A percentile compares a stretch with the other conserved stretches of the same genome.
phyloP scores from a whole-genome alignment of 306 rosid species.

The Calophaca sinica region DNA sequence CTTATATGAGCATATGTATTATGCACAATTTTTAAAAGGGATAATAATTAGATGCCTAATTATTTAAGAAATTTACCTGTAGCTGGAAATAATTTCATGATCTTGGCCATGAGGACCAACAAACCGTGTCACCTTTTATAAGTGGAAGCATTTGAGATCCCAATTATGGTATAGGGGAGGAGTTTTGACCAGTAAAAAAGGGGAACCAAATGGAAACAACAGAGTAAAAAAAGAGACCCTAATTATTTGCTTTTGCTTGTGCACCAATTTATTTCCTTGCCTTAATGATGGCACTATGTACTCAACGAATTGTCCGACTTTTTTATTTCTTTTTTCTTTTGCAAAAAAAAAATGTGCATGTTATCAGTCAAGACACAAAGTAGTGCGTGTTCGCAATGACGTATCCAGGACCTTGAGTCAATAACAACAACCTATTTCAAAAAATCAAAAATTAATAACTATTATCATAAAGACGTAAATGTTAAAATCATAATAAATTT shows the following conservation, averaged over 20 bases:
- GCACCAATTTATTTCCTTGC: slow-evolving; percentile 53
- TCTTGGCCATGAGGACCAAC: slow-evolving; percentile 25
- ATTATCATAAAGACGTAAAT: too few species aligned
- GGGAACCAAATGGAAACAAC: slow-evolving; percentile 43
- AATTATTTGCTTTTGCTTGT: slow-evolving; percentile 53
- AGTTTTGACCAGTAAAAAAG: slow-evolving; percentile 55
- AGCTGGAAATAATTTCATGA: slow-evolving; percentile 15
- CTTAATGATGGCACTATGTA: slow-evolving; percentile 47
- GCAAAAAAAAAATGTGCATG: neutral
- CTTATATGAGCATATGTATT: too few species aligned
- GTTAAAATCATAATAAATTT: too few species aligned
- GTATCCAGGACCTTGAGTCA: too few species aligned
- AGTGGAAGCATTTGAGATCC: slow-evolving; percentile 47
- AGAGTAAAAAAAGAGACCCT: slow-evolving; percentile 35
- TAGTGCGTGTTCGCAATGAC: too few species aligned
- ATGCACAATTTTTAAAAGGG: too few species aligned
- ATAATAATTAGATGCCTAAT: neutral
- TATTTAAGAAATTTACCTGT: slow-evolving; percentile 16
- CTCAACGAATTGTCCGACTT: slow-evolving; percentile 39
- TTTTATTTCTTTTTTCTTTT: too few species aligned
- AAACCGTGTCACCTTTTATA: slow-evolving; percentile 29
- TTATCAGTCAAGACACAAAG: slow-evolving; percentile 49
- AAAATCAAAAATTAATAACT: too few species aligned
- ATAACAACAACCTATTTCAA: too few species aligned
- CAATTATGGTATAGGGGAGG: slow-evolving; percentile 38